These are phyloP conservation scores for Somion occarium DNA, from an alignment of 1,284 basidiomycete genomes.

Conservation along the genomic window DNA sequence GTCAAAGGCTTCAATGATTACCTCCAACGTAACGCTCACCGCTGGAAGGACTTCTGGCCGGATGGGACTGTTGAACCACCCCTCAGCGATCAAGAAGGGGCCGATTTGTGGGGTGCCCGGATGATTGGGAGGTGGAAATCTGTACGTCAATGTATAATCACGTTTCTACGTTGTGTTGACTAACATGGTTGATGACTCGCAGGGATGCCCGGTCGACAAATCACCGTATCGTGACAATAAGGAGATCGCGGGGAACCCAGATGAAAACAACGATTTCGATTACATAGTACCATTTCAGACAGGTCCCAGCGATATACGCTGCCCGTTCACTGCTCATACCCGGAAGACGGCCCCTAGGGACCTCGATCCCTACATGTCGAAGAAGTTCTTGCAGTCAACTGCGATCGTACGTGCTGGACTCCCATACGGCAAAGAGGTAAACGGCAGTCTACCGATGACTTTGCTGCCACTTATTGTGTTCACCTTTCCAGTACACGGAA, in stretches of 20 bases:
- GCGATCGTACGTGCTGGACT: constrained; percentile 22
- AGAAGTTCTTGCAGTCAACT: constrained; percentile 17
- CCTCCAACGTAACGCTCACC: background rate
- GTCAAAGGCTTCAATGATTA: constrained; percentile 17
- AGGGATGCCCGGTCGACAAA: constrained; percentile 4
- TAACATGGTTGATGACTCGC: too few species aligned
- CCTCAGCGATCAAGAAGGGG: constrained; percentile 9
- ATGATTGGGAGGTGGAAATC: constrained; percentile 13
- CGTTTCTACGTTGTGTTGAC: too few species aligned
- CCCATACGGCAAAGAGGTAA: constrained; percentile 29
- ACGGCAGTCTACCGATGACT: too few species aligned
- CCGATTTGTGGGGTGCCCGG: constrained; percentile 9
- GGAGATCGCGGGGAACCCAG: constrained; percentile 1
- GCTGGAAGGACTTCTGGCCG: constrained; percentile 6
- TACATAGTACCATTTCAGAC: background rate
- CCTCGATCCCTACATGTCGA: constrained; percentile 18
- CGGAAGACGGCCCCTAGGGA: constrained; percentile 16
- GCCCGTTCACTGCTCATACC: constrained; percentile 28
- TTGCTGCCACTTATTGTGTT: background rate
- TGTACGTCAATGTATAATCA: too few species aligned
- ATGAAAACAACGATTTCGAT: constrained; percentile 9
- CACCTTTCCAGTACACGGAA: background rate
- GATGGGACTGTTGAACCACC: background rate
- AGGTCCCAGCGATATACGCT: constrained; percentile 12
- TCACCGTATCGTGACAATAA: constrained; percentile 5